A percentile compares a stretch with the other conserved stretches of the same genome.
phyloP scores from a whole-genome alignment of 441 rosid genomes.

The Pelargonium exstipulatum region DNA sequence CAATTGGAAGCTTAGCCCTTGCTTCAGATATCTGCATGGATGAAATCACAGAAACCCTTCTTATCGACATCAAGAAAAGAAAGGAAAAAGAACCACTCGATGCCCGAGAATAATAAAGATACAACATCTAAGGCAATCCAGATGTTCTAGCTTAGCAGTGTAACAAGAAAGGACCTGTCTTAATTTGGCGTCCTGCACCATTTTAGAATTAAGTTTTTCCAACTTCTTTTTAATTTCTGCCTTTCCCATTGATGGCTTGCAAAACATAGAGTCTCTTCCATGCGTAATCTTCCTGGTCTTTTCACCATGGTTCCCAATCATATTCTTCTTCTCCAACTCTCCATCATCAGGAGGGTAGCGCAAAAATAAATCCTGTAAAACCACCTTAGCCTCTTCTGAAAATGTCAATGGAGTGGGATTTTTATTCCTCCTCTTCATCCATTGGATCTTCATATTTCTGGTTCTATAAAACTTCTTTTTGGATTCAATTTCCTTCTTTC shows the following conservation, averaged over 20 bases:
- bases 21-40: background rate
- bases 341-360: background rate
- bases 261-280: background rate
- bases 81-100: background rate
- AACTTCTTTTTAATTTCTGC: background rate
- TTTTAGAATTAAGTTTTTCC: background rate
- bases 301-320: background rate
- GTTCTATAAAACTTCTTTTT: background rate
- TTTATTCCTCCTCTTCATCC: background rate
- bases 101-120: background rate
- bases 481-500: background rate
- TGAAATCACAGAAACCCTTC: background rate
- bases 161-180: background rate
- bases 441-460: background rate
- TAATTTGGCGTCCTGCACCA: background rate
- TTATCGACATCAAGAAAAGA: background rate
- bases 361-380: background rate
- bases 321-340: background rate
- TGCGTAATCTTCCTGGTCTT: background rate
- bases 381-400: background rate
- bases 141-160: background rate
- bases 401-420: background rate
- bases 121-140: background rate
- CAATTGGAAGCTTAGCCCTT: conserved; percentile 4
- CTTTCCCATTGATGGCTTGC: background rate